These are phyloP conservation scores for Chlamydomonas sphaeroides DNA, from an alignment of 139 green algal species.

Conservation along the genomic window DNA sequence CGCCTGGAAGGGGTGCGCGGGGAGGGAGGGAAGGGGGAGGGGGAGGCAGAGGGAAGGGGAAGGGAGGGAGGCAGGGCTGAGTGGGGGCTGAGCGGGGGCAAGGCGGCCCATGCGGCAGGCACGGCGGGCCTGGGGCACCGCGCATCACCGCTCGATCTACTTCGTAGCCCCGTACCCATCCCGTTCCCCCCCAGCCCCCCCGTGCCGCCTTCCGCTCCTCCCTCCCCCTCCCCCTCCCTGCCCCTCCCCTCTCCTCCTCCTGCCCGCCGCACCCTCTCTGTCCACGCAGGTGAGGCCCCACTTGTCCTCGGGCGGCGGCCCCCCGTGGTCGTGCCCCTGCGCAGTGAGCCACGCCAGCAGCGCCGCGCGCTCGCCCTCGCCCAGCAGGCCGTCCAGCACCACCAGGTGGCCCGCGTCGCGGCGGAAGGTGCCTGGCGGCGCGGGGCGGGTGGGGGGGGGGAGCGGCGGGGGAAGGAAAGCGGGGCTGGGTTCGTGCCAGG, in stretches of 20 bases:
- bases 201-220: too few species aligned
- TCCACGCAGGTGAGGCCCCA: slow-evolving; percentile 59
- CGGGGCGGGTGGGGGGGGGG: too few species aligned
- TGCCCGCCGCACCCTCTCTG: slow-evolving; percentile 20
- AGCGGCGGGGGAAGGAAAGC: too few species aligned
- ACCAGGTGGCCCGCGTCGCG: slow-evolving; percentile 46
- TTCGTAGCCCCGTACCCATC: too few species aligned
- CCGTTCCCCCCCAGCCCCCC: too few species aligned
- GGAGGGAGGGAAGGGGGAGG: background rate
- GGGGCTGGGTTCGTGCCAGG: too few species aligned
- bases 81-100: too few species aligned
- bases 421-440: slow-evolving; percentile 27
- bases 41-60: background rate
- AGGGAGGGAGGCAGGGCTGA: too few species aligned
- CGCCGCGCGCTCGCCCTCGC: slow-evolving; percentile 35
- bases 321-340: slow-evolving; percentile 43
- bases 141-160: background rate
- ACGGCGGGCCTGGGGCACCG: too few species aligned
- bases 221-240: too few species aligned
- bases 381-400: slow-evolving; percentile 54
- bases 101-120: too few species aligned
- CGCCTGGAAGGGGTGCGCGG: slow-evolving; percentile 39
- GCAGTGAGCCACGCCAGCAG: slow-evolving; percentile 55
- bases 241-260: background rate
- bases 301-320: slow-evolving; percentile 45